Evolutionary conservation across 2,329 filamentous ascomycete genomes (phyloP), one percentile per base, ranked within the genome.

Genomic region (Xylaria arbuscula): DNA sequence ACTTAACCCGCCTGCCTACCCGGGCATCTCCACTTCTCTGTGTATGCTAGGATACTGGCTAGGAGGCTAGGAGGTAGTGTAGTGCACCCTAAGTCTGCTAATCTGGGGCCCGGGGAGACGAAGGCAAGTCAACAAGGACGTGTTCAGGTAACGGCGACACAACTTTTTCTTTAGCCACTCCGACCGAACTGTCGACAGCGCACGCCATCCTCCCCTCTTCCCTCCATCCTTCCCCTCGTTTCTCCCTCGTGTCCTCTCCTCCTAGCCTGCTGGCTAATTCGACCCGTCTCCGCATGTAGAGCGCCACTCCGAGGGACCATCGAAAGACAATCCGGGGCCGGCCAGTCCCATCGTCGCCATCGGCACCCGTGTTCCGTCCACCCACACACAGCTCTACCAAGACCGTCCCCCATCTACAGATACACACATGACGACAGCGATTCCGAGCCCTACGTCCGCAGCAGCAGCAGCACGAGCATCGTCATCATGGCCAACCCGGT

Each of bases 401-500:
- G 36, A 45, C 40, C 40, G 6, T 17, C 15, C 17, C 2, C 9
- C 36, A 42, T 34, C 36, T 42, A 63, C 56, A 68, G 62, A 70
- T 64, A 72, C 56, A 68, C 64, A 70, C 67, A 72, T 72, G 70
- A 70, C 67, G 69, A 70, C 70, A 51, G 47, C 28, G 7, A 65
- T 48, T 32, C 19, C 59, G 34, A 45, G 34, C 34, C 36, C 66
- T 40, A 56, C 59, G 42, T 55, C 45, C 55, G 45, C 60, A 61
- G 24, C 60, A 51, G 65, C 65, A 66, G 47, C 47, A 53, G 65
- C 65, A 66, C 38, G 40, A 66, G 22, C 36, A 55, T 28, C 66
- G 62, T 48, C 51, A 76, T 67, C 71, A 86, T 86, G 84, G 82
- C 81, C 75, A 83, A 78, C 71, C 90, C 91, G 54, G 85, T 93